These are phyloP conservation scores for Kazachstania taianensis DNA, from an alignment of 805 yeast species.

Conservation along the genomic window DNA sequence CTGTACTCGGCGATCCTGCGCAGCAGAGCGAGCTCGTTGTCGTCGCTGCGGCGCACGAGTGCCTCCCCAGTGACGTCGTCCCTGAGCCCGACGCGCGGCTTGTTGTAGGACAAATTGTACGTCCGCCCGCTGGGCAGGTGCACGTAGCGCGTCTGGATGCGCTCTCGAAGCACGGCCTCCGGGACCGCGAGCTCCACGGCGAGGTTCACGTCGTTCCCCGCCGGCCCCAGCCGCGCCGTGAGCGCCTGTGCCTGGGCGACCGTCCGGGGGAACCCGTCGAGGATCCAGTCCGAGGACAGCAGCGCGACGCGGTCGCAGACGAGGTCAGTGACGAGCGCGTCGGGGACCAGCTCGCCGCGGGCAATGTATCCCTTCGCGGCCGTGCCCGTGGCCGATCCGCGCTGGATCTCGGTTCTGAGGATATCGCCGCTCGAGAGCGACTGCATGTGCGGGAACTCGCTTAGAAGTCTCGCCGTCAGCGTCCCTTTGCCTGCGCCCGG, in stretches of 20 bases:
- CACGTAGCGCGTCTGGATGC: constrained; percentile 80
- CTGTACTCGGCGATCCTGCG: constrained; percentile 57
- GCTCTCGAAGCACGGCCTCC: constrained; percentile 64
- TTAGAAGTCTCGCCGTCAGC: constrained; percentile 56
- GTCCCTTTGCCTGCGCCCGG: constrained; percentile 98
- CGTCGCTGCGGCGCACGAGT: constrained; percentile 70
- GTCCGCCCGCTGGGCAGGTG: constrained; percentile 80
- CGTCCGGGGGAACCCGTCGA: constrained; percentile 92
- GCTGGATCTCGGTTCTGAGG: constrained; percentile 55
- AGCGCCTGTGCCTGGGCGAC: constrained; percentile 56
- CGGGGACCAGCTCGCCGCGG: constrained; percentile 66
- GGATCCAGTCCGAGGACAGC: constrained; percentile 49
- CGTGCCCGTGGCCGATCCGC: constrained; percentile 43
- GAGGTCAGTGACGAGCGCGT: constrained; percentile 46
- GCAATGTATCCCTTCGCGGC: constrained; percentile 48
- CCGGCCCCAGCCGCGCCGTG: constrained; percentile 33
- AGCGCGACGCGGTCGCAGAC: constrained; percentile 32
- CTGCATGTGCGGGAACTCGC: constrained; percentile 40
- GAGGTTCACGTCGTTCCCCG: constrained; percentile 44
- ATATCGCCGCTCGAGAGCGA: constrained; percentile 81
- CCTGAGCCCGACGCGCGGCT: constrained; percentile 70
- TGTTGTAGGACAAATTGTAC: constrained; percentile 77
- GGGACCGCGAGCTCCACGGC: constrained; percentile 88
- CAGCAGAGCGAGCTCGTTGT: constrained; percentile 62
- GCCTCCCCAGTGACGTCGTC: constrained; percentile 91